Conservation (phyloP, 2,329 filamentous ascomycete genomes). For the Drechslera avenae region DNA sequence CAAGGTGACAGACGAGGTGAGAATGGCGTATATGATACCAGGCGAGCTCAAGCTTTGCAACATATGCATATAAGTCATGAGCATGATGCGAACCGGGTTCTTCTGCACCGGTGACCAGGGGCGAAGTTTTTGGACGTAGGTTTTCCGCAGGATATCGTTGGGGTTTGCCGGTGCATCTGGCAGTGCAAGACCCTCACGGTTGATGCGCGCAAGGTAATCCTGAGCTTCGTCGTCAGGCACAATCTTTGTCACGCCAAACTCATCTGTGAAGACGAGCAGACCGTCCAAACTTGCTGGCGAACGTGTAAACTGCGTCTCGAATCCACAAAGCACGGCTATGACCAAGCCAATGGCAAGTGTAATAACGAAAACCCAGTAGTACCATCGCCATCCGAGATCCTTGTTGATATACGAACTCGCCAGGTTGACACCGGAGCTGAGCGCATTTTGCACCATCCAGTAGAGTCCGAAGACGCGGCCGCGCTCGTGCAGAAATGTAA, state of each 20-base stretch:
- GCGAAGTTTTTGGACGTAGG: background rate
- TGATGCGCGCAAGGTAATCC: too few relatives aligned
- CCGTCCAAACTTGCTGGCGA: background rate
- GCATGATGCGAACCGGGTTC: background rate
- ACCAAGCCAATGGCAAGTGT: background rate
- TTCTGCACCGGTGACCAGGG: background rate
- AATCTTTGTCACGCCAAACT: background rate
- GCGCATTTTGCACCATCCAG: background rate
- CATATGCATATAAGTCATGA: constrained; percentile 1
- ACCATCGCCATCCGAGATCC: constrained; percentile 4
- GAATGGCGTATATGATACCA: constrained; percentile 1
- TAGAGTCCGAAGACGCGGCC: constrained; percentile 1
- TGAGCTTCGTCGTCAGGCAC: background rate
- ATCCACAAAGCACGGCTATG: background rate
- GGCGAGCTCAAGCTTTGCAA: background rate
- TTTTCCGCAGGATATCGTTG: background rate
- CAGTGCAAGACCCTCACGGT: background rate
- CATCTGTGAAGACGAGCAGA: background rate
- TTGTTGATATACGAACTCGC: background rate
- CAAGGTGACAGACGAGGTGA: constrained; percentile 1
- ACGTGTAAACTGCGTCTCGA: background rate
- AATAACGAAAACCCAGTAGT: constrained; percentile 3
- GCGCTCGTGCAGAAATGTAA: constrained; percentile 6
- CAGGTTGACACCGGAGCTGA: background rate
- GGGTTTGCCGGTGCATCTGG: too few relatives aligned